Evolutionary conservation across 306 rosid genomes (phyloP).

Genomic region (Prunus armeniaca): DNA sequence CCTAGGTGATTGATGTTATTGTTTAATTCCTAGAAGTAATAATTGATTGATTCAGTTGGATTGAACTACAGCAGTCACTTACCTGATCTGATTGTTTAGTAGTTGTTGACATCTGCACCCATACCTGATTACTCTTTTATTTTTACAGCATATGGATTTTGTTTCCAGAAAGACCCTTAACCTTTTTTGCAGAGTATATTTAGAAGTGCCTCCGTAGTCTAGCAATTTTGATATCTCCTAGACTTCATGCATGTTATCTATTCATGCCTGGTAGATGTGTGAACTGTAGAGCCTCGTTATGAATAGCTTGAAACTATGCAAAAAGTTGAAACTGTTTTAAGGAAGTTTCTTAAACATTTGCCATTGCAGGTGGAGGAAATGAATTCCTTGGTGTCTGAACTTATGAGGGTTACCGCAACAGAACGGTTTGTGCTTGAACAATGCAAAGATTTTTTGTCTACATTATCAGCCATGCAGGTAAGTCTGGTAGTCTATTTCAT

Average conservation of each 20-base stretch:
- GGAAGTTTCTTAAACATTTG: conserved; percentile 23
- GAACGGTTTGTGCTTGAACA: conserved; percentile 75
- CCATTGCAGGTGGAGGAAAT: conserved; percentile 73
- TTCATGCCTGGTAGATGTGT: background rate
- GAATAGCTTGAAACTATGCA: background rate
- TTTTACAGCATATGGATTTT: too few species aligned
- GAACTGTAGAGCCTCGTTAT: background rate
- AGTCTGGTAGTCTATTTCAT: conserved; percentile 2
- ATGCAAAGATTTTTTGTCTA: conserved; percentile 75
- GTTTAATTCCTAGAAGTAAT: background rate
- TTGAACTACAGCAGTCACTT: background rate
- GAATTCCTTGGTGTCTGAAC: conserved; percentile 74
- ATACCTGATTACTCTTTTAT: background rate
- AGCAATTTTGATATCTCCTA: background rate
- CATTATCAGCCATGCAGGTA: conserved; percentile 78
- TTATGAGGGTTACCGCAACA: conserved; percentile 70
- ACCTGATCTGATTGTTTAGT: background rate
- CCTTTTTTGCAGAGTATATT: background rate
- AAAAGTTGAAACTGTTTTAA: background rate
- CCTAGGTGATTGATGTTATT: background rate
- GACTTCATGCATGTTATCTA: background rate
- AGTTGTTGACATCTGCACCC: background rate
- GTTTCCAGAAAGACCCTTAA: background rate
- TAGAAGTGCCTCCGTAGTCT: background rate
- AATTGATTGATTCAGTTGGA: background rate